Evolutionary conservation across 306 rosid species (phyloP), one percentile per base, ranked within the genome.

Genomic region (Senna siamea): DNA sequence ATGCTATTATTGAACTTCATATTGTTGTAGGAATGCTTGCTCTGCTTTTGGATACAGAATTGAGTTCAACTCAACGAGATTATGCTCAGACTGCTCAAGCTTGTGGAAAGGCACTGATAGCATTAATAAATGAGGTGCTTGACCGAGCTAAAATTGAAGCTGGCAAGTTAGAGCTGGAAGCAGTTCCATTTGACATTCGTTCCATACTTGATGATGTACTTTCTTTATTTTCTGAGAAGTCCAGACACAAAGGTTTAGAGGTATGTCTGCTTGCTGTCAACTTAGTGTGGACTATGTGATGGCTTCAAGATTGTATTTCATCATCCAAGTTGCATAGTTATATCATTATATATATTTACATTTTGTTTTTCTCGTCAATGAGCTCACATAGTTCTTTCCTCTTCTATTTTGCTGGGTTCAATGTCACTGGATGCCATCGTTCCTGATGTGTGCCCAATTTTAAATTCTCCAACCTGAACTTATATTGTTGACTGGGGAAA

Each of bases 141-240:
- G 99, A 95, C 77, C 84, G 97, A 55, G 99, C 99, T 20, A 95
- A 95, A 82, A 95, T 95, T 57, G 99, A 95, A 76, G 99, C 98
- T 66, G 93, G 97, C 60, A 92, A 88, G 79, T 80, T 95, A 75
- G 99, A 95, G 91, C 87, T 95, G 30, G 98, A 95, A 88, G 96
- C 91, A 58, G 99, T 92, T 78, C 98, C 97, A 11, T 92, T 95
- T 70, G 97, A 87, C 75, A 78, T 95, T 64, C 91, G 99, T 30
- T 86, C 99, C 43, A 88, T 92, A 80, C 87, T 95, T 20, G 99
- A 95, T 63, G 99, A 95, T 69, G 99, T 95, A 69, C 96, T 95
- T 30, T 95, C 99, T 71, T 85, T 95, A 59, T 95, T 92, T 81
- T 95, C 99, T 65, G 98, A 95, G 79, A 95, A 88, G 82, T 88